phyloP scores from a whole-genome alignment of 2,329 filamentous ascomycete genomes.

The Epichloe coenophiala region DNA sequence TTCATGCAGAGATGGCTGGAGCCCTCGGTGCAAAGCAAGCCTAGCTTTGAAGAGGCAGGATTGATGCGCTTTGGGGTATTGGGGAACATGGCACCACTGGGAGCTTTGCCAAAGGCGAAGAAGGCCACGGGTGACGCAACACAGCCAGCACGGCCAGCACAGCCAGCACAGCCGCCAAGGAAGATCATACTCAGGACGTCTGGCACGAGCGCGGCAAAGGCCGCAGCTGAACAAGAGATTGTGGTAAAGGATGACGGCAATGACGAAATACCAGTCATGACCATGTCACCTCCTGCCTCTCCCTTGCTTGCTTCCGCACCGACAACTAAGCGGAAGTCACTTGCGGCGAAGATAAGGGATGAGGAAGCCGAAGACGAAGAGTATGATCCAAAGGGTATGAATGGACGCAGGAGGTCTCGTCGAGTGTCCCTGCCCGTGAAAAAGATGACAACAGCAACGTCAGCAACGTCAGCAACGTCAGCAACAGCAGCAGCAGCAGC shows the following conservation, averaged over 20 bases:
- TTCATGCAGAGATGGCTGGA: conserved; percentile 47
- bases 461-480: conserved; percentile 2
- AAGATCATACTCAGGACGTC: conserved; percentile 34
- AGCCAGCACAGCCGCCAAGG: conserved; percentile 16
- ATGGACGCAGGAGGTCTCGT: conserved; percentile 20
- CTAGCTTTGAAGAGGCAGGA: conserved; percentile 69
- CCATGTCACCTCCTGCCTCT: conserved; percentile 5
- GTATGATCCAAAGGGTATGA: conserved; percentile 26
- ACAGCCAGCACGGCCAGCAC: conserved; percentile 10
- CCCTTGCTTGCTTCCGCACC: conserved; percentile 12
- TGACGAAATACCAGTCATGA: conserved; percentile 9
- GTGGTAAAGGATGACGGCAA: conserved; percentile 11
- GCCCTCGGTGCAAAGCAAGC: conserved; percentile 41
- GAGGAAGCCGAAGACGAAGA: conserved; percentile 29
- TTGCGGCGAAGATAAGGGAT: conserved; percentile 11
- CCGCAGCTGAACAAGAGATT: conserved; percentile 8
- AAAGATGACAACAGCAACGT: conserved; percentile 10
- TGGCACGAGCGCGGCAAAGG: conserved; percentile 15
- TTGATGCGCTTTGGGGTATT: conserved; percentile 63
- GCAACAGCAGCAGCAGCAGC: conserved; percentile 4
- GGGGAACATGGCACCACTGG: conserved; percentile 72
- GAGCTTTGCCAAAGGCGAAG: conserved; percentile 51
- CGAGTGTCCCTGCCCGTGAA: conserved; percentile 17
- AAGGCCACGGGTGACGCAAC: conserved; percentile 18
- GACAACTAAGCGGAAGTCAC: conserved; percentile 10